phyloP scores from a whole-genome alignment of 2,329 filamentous ascomycete genomes.

The Helminthosporium solani region DNA sequence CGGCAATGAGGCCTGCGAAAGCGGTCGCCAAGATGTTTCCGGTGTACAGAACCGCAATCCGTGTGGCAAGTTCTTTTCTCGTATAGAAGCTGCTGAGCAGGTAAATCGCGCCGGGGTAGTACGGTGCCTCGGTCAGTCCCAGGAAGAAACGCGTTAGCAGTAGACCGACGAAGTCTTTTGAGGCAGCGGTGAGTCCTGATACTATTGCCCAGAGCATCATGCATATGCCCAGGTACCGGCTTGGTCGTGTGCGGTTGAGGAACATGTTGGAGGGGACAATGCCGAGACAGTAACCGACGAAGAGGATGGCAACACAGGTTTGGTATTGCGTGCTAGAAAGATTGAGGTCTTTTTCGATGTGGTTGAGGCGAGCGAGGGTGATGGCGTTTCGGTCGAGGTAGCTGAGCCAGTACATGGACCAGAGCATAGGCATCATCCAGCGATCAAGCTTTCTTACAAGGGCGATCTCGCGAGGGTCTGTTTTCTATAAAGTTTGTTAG shows the following conservation, averaged over 20 bases:
- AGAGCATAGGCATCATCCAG: constrained; percentile 36
- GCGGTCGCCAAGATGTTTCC: constrained; percentile 45
- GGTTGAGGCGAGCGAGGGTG: constrained; percentile 62
- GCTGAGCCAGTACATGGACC: constrained; percentile 12
- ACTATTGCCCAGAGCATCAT: constrained; percentile 49
- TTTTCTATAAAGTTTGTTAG: constrained; percentile 20
- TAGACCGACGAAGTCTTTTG: constrained; percentile 47
- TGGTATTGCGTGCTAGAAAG: constrained; percentile 21
- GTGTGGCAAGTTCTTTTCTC: constrained; percentile 47
- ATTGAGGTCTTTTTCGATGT: constrained; percentile 58
- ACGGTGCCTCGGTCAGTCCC: constrained; percentile 46
- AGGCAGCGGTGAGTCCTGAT: constrained; percentile 45
- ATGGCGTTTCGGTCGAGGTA: constrained; percentile 61
- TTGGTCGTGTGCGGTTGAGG: constrained; percentile 32
- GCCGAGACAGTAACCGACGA: constrained; percentile 37
- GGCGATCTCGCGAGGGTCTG: constrained; percentile 36
- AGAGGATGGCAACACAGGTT: constrained; percentile 26
- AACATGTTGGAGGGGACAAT: constrained; percentile 43
- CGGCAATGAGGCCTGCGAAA: constrained; percentile 48
- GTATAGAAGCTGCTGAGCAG: constrained; percentile 43
- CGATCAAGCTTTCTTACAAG: constrained; percentile 35
- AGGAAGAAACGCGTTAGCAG: constrained; percentile 47
- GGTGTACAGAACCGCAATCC: constrained; percentile 51
- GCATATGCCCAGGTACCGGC: constrained; percentile 26
- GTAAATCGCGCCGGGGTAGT: constrained; percentile 41